A percentile compares a stretch with the other conserved stretches of the same genome.
phyloP scores from a whole-genome alignment of 257 asterid genomes.

The Solanum phureja region DNA sequence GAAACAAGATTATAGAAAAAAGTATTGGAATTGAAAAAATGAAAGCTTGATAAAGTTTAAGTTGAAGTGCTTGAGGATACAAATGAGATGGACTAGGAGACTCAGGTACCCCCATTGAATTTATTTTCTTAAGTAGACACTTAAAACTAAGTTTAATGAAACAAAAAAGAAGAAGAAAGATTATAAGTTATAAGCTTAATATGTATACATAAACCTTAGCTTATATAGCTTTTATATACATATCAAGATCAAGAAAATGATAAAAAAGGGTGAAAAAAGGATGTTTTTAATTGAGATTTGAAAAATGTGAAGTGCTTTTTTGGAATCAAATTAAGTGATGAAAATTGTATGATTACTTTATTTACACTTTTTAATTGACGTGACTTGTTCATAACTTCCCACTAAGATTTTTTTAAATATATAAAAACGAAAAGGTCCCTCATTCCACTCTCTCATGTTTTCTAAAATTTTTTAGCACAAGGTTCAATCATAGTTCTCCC shows the following conservation, averaged over 20 bases:
- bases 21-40: slow-evolving; percentile 79
- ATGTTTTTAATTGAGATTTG: too few species aligned
- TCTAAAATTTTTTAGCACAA: too few species aligned
- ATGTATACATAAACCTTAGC: not conserved
- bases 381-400: too few species aligned
- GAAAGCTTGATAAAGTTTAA: slow-evolving; percentile 72
- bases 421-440: too few species aligned
- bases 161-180: not conserved
- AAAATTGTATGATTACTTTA: too few species aligned
- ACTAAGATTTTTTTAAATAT: too few species aligned
- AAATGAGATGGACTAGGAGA: slow-evolving; percentile 40
- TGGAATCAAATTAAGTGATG: too few species aligned
- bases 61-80: slow-evolving; percentile 60
- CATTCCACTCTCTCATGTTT: too few species aligned
- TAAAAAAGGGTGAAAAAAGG: not conserved
- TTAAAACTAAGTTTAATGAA: not conserved
- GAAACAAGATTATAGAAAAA: slow-evolving; percentile 67
- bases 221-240: not conserved
- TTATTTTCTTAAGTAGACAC: not conserved
- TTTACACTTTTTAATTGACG: too few species aligned
- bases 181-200: not conserved
- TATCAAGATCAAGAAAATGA: not conserved
- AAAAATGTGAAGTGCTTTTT: too few species aligned
- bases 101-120: slow-evolving; percentile 31
- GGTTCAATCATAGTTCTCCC: too few species aligned